phyloP scores from a whole-genome alignment of 1,284 basidiomycete species.

The Cryptococcus depauperatus region DNA sequence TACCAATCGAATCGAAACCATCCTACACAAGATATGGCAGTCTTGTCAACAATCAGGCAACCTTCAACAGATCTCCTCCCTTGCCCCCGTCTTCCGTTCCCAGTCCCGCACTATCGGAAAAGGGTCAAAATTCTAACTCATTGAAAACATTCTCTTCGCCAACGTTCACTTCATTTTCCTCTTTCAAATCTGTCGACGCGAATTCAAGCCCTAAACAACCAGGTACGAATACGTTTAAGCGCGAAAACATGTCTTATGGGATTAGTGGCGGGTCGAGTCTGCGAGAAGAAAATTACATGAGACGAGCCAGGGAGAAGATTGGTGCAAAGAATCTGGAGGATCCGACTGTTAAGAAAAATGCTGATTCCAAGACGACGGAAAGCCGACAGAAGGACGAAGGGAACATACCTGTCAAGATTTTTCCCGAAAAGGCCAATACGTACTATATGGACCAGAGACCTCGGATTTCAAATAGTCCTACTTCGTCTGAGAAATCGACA shows the following conservation, averaged over 20 bases:
- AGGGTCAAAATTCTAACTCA: not conserved
- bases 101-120: conserved; percentile 13
- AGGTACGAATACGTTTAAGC: conserved; percentile 1
- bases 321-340: conserved; percentile 16
- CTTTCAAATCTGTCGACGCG: conserved; percentile 25
- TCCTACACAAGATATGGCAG: too few relatives aligned
- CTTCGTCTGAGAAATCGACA: conserved; percentile 14
- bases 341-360: not conserved
- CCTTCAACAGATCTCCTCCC: not conserved
- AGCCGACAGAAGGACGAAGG: too few relatives aligned
- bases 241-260: conserved; percentile 31
- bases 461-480: conserved; percentile 7
- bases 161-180: conserved; percentile 18
- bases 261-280: conserved; percentile 31
- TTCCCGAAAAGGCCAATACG: conserved; percentile 13
- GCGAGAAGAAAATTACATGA: conserved; percentile 34
- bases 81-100: conserved; percentile 12
- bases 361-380: too few relatives aligned
- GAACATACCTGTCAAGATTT: too few relatives aligned
- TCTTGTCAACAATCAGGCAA: not conserved
- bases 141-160: conserved; percentile 1
- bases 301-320: conserved; percentile 24
- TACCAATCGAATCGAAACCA: too few relatives aligned
- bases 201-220: conserved; percentile 8
- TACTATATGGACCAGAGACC: conserved; percentile 4